Conservation (phyloP, 768 basidiomycete species). For the Rhizopogon vinicolor region DNA sequence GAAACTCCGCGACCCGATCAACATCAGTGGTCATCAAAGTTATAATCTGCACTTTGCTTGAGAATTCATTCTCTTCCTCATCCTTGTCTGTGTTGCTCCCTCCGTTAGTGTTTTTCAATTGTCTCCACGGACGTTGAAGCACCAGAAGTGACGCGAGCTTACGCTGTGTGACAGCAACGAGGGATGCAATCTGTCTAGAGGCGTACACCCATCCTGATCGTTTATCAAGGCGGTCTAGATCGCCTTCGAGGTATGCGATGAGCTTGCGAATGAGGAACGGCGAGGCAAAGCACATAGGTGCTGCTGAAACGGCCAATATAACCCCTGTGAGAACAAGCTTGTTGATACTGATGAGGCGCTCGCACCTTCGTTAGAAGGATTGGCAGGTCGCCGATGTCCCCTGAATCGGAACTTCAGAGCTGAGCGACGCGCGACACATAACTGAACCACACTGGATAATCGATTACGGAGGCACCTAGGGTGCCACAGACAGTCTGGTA, state of each 20-base stretch:
- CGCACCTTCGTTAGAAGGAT: slow-evolving; percentile 76
- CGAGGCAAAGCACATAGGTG: slow-evolving; percentile 61
- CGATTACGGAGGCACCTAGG: slow-evolving; percentile 32
- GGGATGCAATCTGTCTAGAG: slow-evolving; percentile 37
- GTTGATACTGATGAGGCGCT: slow-evolving; percentile 54
- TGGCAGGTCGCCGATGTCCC: slow-evolving; percentile 87
- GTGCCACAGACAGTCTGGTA: slow-evolving; percentile 72
- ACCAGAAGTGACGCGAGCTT: slow-evolving; percentile 49
- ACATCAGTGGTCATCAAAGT: slow-evolving; percentile 37
- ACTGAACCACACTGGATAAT: slow-evolving; percentile 10
- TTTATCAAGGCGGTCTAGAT: slow-evolving; percentile 47
- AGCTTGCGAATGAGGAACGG: slow-evolving; percentile 57
- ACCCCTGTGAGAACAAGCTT: slow-evolving; percentile 36
- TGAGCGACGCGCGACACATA: slow-evolving; percentile 77
- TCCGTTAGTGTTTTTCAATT: no score
- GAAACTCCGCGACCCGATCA: slow-evolving; percentile 82
- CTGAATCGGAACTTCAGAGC: slow-evolving; percentile 66
- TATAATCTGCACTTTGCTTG: slow-evolving; percentile 70
- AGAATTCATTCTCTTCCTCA: slow-evolving; percentile 28
- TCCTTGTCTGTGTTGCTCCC: no score
- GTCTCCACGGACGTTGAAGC: slow-evolving; percentile 19
- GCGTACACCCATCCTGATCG: slow-evolving; percentile 76
- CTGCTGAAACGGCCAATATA: slow-evolving; percentile 49
- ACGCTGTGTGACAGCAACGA: slow-evolving; percentile 21
- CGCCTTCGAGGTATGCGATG: slow-evolving; percentile 61